A percentile compares a stretch with the other conserved stretches of the same genome.
These are phyloP conservation scores for Kondoa subrosea DNA, from an alignment of 768 basidiomycete species.

Conservation along the genomic window DNA sequence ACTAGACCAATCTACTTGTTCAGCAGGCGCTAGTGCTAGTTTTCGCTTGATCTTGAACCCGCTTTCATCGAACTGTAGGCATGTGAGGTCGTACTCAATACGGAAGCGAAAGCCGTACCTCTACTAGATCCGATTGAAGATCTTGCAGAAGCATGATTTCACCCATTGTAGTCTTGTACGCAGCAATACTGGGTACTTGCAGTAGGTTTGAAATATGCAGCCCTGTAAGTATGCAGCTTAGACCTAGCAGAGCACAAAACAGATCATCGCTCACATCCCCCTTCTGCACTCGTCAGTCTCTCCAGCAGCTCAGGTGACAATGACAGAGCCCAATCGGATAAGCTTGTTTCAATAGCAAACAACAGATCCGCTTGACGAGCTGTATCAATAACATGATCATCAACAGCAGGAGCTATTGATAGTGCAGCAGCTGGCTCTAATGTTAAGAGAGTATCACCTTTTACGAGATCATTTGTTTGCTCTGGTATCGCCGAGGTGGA, in stretches of 20 bases:
- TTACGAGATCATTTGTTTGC: background rate
- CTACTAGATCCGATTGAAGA: background rate
- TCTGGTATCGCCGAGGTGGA: background rate
- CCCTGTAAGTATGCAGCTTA: background rate
- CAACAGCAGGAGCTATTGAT: background rate
- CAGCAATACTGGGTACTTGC: conserved; percentile 1
- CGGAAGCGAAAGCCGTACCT: conserved; percentile 2
- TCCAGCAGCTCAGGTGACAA: background rate
- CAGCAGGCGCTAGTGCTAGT: background rate
- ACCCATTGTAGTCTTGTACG: background rate
- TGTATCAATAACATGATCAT: background rate
- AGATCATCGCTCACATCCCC: conserved; percentile 5
- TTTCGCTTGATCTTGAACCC: conserved; percentile 20
- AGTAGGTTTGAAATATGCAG: conserved; percentile 14
- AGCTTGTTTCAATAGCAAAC: conserved; percentile 6
- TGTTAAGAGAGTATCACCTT: background rate
- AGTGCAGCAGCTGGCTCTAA: background rate
- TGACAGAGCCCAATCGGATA: conserved; percentile 17
- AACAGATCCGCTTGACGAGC: background rate
- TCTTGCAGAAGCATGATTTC: conserved; percentile 6
- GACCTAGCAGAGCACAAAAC: background rate
- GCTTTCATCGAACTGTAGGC: conserved; percentile 19
- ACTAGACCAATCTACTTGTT: conserved; percentile 18
- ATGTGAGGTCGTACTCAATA: background rate
- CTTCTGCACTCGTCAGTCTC: conserved; percentile 9